phyloP scores from a whole-genome alignment of 2,329 filamentous ascomycete species.

The Cryoendolithus antarcticus region DNA sequence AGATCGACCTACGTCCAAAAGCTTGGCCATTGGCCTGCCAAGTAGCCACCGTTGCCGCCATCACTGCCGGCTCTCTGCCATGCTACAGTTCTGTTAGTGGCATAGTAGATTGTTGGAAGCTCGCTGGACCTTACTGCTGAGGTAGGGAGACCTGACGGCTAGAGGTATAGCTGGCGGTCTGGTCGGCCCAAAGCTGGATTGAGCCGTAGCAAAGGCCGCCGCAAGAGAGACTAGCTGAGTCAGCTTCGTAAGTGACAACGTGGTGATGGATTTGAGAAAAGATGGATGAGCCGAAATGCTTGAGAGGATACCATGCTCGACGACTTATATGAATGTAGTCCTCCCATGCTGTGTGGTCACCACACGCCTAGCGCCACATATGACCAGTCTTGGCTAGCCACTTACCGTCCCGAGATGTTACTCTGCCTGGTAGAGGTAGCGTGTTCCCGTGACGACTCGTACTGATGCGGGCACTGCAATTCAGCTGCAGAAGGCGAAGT shows the following conservation, averaged over 20 bases:
- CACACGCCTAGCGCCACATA: no score
- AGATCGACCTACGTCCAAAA: conserved; percentile 39
- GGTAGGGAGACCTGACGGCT: conserved; percentile 32
- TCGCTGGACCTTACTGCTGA: conserved; percentile 30
- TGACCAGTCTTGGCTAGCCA: no score
- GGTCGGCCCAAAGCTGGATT: conserved; percentile 14
- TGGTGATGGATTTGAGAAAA: not conserved
- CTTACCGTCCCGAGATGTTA: no score
- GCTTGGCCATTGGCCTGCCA: conserved; percentile 56
- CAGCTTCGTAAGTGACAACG: conserved; percentile 9
- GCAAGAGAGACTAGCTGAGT: conserved; percentile 5
- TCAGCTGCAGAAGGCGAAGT: no score
- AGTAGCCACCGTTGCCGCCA: conserved; percentile 51
- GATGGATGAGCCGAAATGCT: no score
- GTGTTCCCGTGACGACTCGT: no score
- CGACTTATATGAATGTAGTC: no score
- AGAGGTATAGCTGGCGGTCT: conserved; percentile 32
- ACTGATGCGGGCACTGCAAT: no score
- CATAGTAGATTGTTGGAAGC: not conserved
- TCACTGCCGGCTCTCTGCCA: conserved; percentile 39
- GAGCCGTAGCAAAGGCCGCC: conserved; percentile 4
- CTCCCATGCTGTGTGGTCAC: no score
- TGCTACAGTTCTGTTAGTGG: not conserved
- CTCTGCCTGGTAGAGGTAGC: no score
- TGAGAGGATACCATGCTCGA: no score